Base-by-base conservation (phyloP, 306 rosid genomes). In the Prunus kanzakura region DNA sequence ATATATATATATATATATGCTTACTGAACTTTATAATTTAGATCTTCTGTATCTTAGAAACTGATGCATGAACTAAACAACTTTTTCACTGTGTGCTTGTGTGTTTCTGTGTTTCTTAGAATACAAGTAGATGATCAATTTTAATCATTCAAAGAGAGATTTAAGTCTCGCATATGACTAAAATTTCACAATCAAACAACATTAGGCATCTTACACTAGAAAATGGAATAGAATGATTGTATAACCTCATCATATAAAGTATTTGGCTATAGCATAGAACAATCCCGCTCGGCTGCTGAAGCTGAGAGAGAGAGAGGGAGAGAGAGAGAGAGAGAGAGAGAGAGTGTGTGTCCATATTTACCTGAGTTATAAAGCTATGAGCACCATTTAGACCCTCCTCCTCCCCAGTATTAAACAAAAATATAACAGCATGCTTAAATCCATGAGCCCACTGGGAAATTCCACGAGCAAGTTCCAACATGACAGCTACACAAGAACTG, bases 301-400 rank as follows among this genome's bases (percentile, higher is more conserved):
- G 15, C 3, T 3, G 4, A 1, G 20, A 71, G 64, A 52, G 76
- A 76, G 41, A 64, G 64, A 68, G 25, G 25, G 41, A 35, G 9
- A 1, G n/a, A 71, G 64, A 51, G 76, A 71, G 41, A 25, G 27
- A 25, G 68, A 35, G 41, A 35, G 41, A 35, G 9, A 2, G 20
- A 71, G 64, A 51, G 76, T 74, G 41, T 60, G 64, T 64, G 68
- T 64, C 69, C 5, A 71, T 47, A 35, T 65, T 65, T 79, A 95
- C 98, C 98, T 95, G 96, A 69, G 93, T 95, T 79, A 95, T 67
- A 87, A 95, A 95, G 88, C 98, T 92, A 84, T 95, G 97, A 78
- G 98, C 97, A 77, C 98, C 98, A 85, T 79, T 83, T 70, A 95
- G 87, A 82, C 98, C 98, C 80, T 95, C 98, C 90, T 95, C 98